Evolutionary conservation across 108 stramenopile species (phyloP), one percentile per base, ranked within the genome.

Genomic region (Cylindrotheca closterium): DNA sequence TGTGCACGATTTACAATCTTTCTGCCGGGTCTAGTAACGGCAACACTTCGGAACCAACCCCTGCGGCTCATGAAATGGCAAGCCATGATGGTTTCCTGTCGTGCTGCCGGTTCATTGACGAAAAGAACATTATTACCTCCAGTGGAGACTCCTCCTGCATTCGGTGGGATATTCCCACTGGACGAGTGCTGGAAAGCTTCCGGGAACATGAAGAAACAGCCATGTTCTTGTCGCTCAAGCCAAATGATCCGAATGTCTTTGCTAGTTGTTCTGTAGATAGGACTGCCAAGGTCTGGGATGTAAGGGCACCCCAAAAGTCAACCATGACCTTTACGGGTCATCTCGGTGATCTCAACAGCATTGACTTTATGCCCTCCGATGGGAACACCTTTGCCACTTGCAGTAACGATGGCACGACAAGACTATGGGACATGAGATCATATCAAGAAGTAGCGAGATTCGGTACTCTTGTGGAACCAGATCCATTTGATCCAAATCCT

Each of bases 41-140:
- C 30, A 19, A 1, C n/a, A 32, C 18, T 10, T 47, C 60, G 3
- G 75, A 89, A 57, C 77, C 90, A 30, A 86, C 94, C 12, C 51
- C 73, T 48, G 54, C 81, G 46, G 64, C 74, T 42, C 63, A 69
- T 0, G 99, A 99, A 78, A 78, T 99, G 71, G 94, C 94, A 30
- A 89, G 93, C n/a, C 99, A 99, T 68, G 99, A 99, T 70, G 99
- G 98, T 12, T 99, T 97, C 70, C 62, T 99, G 48, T 89, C 90
- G 42, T 98, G 97, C 78, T 99, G 99, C 73, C 91, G 97, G 19
- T 99, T 99, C 73, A 59, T 96, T 3, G 82, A 82, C 67, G 84
- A 94, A 55, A 48, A 65, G 4, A 68, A 88, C 30, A 96, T 99
- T 62, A 51, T 98, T 15, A 99, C 98, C 0, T 77, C 91, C 0